Evolutionary conservation across 2,329 filamentous ascomycete genomes (phyloP).

Genomic region (Diaporthe capsici): DNA sequence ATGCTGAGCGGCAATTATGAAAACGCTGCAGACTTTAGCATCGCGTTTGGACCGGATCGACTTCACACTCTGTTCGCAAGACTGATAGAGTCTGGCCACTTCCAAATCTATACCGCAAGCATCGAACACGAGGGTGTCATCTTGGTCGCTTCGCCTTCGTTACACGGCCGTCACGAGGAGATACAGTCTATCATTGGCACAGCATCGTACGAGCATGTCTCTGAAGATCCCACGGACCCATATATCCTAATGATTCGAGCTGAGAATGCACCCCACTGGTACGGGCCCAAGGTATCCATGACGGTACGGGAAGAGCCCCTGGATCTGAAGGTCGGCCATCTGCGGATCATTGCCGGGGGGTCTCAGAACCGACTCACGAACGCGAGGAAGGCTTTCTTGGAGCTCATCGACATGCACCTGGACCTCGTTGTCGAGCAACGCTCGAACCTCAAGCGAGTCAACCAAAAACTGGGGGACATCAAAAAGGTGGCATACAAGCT

Average conservation of each 20-base stretch:
- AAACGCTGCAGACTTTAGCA: constrained; percentile 95
- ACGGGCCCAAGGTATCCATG: constrained; percentile 80
- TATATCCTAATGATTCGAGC: constrained; percentile 90
- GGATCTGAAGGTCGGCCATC: constrained; percentile 87
- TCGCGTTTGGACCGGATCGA: constrained; percentile 77
- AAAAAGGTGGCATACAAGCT: constrained; percentile 96
- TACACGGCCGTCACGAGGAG: constrained; percentile 82
- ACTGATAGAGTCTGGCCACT: constrained; percentile 86
- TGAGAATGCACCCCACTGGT: constrained; percentile 84
- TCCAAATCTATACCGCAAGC: constrained; percentile 81
- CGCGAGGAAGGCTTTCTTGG: constrained; percentile 83
- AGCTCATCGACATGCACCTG: constrained; percentile 85
- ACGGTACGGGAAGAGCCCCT: constrained; percentile 82
- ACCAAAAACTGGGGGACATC: constrained; percentile 91
- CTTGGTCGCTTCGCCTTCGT: constrained; percentile 85
- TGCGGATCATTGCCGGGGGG: constrained; percentile 90
- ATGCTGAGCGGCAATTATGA: constrained; percentile 95
- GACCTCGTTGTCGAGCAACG: constrained; percentile 92
- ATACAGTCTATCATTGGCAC: constrained; percentile 89
- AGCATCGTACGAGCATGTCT: constrained; percentile 66
- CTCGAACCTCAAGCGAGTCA: constrained; percentile 93
- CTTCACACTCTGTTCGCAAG: constrained; percentile 85
- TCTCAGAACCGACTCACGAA: constrained; percentile 83
- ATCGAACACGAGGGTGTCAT: constrained; percentile 83
- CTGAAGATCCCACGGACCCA: constrained; percentile 82